phyloP scores from a whole-genome alignment of 768 basidiomycete genomes.

The Grammothele lineata region DNA sequence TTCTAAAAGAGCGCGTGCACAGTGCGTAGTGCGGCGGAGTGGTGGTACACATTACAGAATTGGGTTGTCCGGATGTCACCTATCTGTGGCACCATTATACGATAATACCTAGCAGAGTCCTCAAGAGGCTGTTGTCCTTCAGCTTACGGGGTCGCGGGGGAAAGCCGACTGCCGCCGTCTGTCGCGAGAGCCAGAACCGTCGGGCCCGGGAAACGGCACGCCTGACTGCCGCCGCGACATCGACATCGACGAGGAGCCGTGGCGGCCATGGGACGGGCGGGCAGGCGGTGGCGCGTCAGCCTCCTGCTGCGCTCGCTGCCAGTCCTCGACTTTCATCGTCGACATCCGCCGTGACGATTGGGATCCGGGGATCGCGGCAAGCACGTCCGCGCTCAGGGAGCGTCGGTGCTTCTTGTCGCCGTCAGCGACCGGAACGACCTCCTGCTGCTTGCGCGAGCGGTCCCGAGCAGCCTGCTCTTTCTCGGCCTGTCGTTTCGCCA shows the following conservation, averaged over 20 bases:
- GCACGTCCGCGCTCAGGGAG: conserved; percentile 58
- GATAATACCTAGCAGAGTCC: too few relatives aligned
- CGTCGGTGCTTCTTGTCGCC: conserved; percentile 27
- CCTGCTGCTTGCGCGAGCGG: conserved; percentile 12
- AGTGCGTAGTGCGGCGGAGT: not conserved
- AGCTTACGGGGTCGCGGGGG: conserved; percentile 40
- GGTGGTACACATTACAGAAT: conserved; percentile 16
- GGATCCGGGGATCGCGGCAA: conserved; percentile 38
- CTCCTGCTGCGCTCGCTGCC: conserved; percentile 68
- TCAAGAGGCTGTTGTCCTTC: too few relatives aligned
- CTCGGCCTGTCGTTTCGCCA: conserved; percentile 69
- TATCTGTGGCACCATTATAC: not conserved
- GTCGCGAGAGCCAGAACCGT: conserved; percentile 21
- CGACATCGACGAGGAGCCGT: conserved; percentile 32
- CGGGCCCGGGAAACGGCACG: conserved; percentile 57
- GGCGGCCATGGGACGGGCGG: conserved; percentile 12
- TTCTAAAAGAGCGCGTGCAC: too few relatives aligned
- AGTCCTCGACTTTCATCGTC: conserved; percentile 79
- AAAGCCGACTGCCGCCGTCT: conserved; percentile 28
- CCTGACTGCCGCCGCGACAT: conserved; percentile 34
- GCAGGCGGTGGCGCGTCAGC: conserved; percentile 8
- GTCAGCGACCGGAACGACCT: conserved; percentile 6
- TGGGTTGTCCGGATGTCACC: conserved; percentile 11
- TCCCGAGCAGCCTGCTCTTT: conserved; percentile 46
- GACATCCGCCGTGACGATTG: conserved; percentile 61